Base-by-base conservation (phyloP, 192 early-diverging fungal species). In the Coemansia sp. region DNA sequence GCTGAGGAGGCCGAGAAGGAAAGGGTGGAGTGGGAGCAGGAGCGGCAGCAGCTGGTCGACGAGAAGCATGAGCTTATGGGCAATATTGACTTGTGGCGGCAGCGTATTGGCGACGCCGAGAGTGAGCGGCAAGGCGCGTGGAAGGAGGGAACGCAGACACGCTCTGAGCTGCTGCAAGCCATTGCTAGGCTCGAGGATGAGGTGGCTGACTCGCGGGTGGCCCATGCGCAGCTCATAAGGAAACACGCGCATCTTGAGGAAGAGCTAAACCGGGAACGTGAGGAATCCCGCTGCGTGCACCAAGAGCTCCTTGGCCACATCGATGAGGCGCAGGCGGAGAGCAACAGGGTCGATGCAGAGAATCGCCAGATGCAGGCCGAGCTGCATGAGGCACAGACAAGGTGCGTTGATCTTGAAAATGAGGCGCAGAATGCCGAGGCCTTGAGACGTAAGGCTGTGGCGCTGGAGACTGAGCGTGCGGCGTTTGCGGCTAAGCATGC, bases 91-190 rank as follows among this genome's bases (percentile, higher is more conserved):
- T 45, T 39, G 26, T 81, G 79, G 79, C 69, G 68, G 23, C 55
- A 71, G 37, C 73, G 79, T 18, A 76, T 81, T 26, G 79, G 67
- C 4, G 74, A 72, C 8, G 62, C 56, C 35, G 79, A 81, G 63
- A 62, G 33, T 20, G 73, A 81, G 45, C 79, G 74, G 16, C 66
- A 76, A 45, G 79, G 79, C 9, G 61, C 46, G 36, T 76, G 74
- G 79, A 72, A 43, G 2, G 79, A 76, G 10, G 79, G 70, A 31
- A 39, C 37, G 24, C 69, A 81, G 73, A 56, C 63, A 21, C 74
- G 74, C 7, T 70, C 67, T 36, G 46, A 73, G 74, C 70, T 81
- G 20, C 53, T 81, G 9, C 42, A 53, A 3, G 40, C 69, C 3
- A 76, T 81, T 56, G 66, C 38, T 2, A 58, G 43, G 14, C 66